Evolutionary conservation across 805 yeast species (phyloP), one percentile per base, ranked within the genome.

Genomic region (Priceomyces fermenticarens): DNA sequence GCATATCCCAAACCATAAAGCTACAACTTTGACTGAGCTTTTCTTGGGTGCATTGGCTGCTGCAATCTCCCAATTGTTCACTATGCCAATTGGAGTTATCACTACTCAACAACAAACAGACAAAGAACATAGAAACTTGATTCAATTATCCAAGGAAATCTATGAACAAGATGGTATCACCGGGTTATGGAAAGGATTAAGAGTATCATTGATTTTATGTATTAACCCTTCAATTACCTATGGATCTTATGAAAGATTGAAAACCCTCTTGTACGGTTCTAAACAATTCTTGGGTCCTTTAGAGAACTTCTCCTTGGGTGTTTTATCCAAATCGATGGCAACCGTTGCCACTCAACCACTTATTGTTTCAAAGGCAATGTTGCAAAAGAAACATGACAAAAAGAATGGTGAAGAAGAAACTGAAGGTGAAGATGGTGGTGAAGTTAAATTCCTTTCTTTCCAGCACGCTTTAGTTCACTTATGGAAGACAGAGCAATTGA

Each of bases 191-290:
- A 75, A 81, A 49, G 96, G 96, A 0, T 72, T 88, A 42, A 83
- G 87, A 59, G 95, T 88, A 6, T 80, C 88, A 6, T 61, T 87
- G 53, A 84, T 87, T 9, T 73, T 88, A 38, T 87, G 91, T 13
- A 68, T 83, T 37, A 88, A 88, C 63, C 96, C 96, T 2, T 81
- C 93, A 30, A 88, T 88, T 56, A 88, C 96, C 2, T 88, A 87
- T 56, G 91, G 95, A 6, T 72, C 88, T 3, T 84, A 78, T 59
- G 89, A 85, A 57, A 74, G 87, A 49, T 70, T 87, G 49, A 81
- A 77, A 55, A 69, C 68, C 33, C 50, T 77, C 2, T 54, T 84
- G 31, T 79, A 63, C 62, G 64, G 65, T 34, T 48, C 53, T 45
- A 63, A 65, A 52, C 55, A 62, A 45, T 65, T 62, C 44, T 69